Conservation (phyloP, 768 basidiomycete genomes). For the Ephemerocybe angulata region DNA sequence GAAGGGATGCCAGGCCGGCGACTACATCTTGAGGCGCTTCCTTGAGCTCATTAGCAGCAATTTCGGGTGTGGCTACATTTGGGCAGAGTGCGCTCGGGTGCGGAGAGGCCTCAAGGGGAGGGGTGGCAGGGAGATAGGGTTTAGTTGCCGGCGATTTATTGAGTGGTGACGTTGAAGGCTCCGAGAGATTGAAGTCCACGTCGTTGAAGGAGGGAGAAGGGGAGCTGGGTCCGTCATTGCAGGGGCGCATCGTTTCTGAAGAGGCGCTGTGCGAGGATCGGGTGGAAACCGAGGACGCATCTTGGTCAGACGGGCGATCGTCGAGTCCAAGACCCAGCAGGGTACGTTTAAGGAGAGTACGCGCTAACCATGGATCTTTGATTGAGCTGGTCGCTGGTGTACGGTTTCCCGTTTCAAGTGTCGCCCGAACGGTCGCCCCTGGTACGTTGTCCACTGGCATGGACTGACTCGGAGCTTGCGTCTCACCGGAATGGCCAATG, state of each 20-base stretch:
- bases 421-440: no score
- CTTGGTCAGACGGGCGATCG: not conserved
- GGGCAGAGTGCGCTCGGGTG: no score
- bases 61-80: not conserved
- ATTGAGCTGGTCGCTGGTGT: no score
- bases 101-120: no score
- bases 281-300: not conserved
- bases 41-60: not conserved
- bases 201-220: no score
- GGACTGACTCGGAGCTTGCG: no score
- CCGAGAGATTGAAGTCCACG: no score
- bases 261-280: not conserved
- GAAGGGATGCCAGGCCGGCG: not conserved
- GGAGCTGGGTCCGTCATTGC: not conserved
- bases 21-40: not conserved
- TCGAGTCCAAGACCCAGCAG: constrained; percentile 6
- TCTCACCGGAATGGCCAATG: no score
- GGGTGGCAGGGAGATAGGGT: not conserved
- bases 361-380: constrained; percentile 8
- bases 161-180: not conserved
- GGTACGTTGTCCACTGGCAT: no score
- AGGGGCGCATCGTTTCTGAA: no score
- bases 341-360: constrained; percentile 5
- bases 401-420: no score
- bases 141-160: not conserved